phyloP scores from a whole-genome alignment of 1,284 basidiomycete genomes.

The Ganoderma lucidum region DNA sequence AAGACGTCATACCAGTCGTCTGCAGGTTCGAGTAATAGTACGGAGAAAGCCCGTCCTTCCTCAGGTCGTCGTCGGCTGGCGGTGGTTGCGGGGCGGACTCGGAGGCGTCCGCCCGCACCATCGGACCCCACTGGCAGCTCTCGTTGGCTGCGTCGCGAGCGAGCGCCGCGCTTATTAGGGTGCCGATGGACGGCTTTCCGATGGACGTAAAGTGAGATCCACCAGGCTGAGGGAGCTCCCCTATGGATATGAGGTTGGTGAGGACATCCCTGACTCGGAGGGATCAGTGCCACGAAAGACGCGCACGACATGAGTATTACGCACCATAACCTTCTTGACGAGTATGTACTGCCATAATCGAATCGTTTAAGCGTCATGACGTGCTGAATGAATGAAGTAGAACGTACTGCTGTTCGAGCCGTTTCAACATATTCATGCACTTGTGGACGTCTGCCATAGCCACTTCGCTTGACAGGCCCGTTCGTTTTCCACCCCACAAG shows the following conservation, averaged over 20 bases:
- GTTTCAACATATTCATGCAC: conserved; percentile 66
- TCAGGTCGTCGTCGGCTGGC: not conserved
- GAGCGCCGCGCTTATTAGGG: not conserved
- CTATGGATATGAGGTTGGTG: conserved; percentile 15
- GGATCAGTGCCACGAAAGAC: not conserved
- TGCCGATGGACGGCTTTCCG: not conserved
- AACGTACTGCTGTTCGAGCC: conserved; percentile 55
- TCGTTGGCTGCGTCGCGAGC: not conserved
- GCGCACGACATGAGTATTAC: not conserved
- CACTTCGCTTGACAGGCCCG: conserved; percentile 59
- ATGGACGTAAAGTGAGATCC: not conserved
- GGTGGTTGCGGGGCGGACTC: not conserved
- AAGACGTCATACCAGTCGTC: not conserved
- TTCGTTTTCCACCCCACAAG: conserved; percentile 76
- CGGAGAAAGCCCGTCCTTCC: not conserved
- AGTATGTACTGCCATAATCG: not conserved
- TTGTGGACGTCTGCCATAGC: conserved; percentile 74
- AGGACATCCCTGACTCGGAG: conserved; percentile 16
- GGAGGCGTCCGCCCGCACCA: not conserved
- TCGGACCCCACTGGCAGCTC: not conserved
- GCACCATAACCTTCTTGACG: conserved; percentile 14
- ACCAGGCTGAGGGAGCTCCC: conserved; percentile 17
- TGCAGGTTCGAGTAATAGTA: not conserved
- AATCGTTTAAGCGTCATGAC: not conserved
- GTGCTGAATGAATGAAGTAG: too few species aligned